Conservation (phyloP, 495 filamentous ascomycete species). For the Penicillium atrosanguineum region DNA sequence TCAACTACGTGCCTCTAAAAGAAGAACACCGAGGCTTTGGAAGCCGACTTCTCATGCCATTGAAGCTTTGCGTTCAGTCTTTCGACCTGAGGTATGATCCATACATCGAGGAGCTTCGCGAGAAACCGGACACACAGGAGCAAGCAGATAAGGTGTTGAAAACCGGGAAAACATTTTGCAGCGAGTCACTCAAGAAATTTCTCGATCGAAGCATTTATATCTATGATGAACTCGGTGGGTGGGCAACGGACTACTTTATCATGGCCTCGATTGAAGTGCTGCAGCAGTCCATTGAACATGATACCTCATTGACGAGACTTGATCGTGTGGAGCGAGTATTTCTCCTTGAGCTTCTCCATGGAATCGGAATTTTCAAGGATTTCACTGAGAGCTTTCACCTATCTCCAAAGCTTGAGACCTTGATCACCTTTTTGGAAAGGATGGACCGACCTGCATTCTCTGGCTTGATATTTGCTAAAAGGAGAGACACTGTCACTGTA, state of each 20-base stretch:
- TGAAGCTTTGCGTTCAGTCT: conserved; percentile 22
- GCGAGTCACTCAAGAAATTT: conserved; percentile 60
- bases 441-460: conserved; percentile 49
- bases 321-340: conserved; percentile 58
- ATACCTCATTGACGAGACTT: conserved; percentile 36
- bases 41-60: conserved; percentile 18
- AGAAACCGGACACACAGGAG: conserved; percentile 21
- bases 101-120: conserved; percentile 56
- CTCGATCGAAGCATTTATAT: conserved; percentile 42
- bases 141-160: conserved; percentile 46
- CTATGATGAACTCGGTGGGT: conserved; percentile 65
- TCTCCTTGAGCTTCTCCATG: conserved; percentile 49
- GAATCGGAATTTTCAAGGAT: conserved; percentile 35
- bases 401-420: conserved; percentile 51
- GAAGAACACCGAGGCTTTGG: not conserved
- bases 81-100: conserved; percentile 65
- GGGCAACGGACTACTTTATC: conserved; percentile 73
- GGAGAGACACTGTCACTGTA: conserved; percentile 66
- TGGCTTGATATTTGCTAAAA: conserved; percentile 77
- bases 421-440: conserved; percentile 54
- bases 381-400: conserved; percentile 20
- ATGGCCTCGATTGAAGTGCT: conserved; percentile 52
- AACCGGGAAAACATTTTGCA: conserved; percentile 60
- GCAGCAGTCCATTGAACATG: conserved; percentile 28
- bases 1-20: conserved; percentile 40